Conservation (phyloP, 1,139 yeast species). For the Saccharomyces pastorianus region DNA sequence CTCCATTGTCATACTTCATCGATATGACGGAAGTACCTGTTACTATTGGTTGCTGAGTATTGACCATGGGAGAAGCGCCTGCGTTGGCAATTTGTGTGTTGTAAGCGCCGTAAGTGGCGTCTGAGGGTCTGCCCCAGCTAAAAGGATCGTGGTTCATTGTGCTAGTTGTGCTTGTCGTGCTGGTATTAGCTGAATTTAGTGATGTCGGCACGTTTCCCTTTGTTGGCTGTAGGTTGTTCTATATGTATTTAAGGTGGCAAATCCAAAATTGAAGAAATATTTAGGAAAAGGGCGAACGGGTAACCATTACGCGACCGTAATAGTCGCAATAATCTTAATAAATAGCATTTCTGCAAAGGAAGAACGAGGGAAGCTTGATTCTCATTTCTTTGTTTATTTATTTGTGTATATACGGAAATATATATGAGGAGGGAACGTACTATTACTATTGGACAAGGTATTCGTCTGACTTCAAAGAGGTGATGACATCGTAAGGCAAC, state of each 20-base stretch:
- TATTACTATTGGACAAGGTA: conserved; percentile 3
- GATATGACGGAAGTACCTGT: conserved; percentile 96
- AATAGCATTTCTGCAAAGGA: too few species aligned
- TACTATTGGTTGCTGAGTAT: conserved; percentile 89
- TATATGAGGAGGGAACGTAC: not conserved
- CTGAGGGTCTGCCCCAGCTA: conserved; percentile 91
- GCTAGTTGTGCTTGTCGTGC: too few species aligned
- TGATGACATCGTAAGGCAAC: conserved; percentile 2
- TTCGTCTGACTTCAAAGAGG: conserved; percentile 3
- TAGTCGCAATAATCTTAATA: too few species aligned
- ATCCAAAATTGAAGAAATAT: not conserved
- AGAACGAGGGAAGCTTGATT: too few species aligned
- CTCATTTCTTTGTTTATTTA: too few species aligned
- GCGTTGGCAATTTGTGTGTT: conserved; percentile 65
- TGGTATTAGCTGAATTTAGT: too few species aligned
- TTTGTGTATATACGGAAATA: too few species aligned
- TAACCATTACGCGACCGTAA: too few species aligned
- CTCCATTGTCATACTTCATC: conserved; percentile 81
- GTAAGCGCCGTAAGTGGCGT: conserved; percentile 72
- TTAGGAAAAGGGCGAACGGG: not conserved
- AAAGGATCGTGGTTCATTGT: conserved; percentile 91
- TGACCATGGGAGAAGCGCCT: conserved; percentile 51
- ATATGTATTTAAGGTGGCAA: not conserved
- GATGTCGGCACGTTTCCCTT: too few species aligned
- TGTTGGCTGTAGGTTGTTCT: not conserved